These are phyloP conservation scores for Coemansia nantahalensis DNA, from an alignment of 192 early-diverging fungal species.

Conservation along the genomic window DNA sequence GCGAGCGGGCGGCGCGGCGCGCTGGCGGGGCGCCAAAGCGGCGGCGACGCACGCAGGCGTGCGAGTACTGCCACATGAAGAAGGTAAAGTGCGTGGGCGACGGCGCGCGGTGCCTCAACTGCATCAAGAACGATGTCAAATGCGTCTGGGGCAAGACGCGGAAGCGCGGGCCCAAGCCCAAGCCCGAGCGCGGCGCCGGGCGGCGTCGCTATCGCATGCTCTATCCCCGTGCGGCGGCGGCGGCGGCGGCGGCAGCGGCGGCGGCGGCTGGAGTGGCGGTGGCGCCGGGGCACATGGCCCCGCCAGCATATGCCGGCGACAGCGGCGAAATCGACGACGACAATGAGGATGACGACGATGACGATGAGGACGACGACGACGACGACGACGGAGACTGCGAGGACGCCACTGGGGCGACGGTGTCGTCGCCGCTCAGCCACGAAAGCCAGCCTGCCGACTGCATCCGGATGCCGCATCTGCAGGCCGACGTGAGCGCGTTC, in stretches of 20 bases:
- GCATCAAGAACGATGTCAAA: constrained; percentile 49
- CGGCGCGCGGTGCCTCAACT: constrained; percentile 42
- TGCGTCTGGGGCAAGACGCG: constrained; percentile 49
- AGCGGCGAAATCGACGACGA: background rate
- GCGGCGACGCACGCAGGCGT: constrained; percentile 49
- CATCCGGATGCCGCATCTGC: constrained; percentile 32
- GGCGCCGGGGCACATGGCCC: too few species aligned
- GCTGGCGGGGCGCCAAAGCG: constrained; percentile 17
- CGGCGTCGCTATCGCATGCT: too few species aligned
- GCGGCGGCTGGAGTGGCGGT: too few species aligned
- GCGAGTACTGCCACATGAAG: constrained; percentile 52
- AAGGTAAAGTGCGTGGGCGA: constrained; percentile 53
- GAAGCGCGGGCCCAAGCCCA: constrained; percentile 53
- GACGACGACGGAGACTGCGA: background rate
- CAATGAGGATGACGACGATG: background rate
- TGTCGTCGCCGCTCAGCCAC: background rate
- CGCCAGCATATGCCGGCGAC: background rate
- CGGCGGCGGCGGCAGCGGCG: background rate
- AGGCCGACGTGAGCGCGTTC: constrained; percentile 32
- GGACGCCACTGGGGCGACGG: constrained; percentile 1
- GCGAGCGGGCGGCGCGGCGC: too few species aligned
- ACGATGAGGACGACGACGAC: constrained; percentile 4
- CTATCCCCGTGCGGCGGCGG: background rate
- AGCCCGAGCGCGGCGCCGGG: too few species aligned
- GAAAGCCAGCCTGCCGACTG: too few species aligned